phyloP scores from a whole-genome alignment of 306 rosid genomes.

The Sindora glabra region DNA sequence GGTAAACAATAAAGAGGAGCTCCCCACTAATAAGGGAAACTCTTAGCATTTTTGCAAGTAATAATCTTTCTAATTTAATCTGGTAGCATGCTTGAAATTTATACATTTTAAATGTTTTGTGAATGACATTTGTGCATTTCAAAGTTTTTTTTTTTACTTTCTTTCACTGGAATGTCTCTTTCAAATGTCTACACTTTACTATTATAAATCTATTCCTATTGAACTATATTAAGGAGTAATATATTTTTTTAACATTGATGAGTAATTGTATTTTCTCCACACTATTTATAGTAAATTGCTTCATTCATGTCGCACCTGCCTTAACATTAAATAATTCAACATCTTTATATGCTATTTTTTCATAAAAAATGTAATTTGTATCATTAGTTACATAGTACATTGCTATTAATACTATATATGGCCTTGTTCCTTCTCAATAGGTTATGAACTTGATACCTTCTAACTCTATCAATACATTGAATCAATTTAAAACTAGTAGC shows the following conservation, averaged over 20 bases:
- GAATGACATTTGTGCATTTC: neutral
- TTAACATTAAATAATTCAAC: neutral
- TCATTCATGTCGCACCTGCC: neutral
- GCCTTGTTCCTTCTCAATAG: slow-evolving; percentile 38
- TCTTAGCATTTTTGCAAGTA: slow-evolving; percentile 77
- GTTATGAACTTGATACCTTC: slow-evolving; percentile 92
- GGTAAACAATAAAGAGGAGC: slow-evolving; percentile 50
- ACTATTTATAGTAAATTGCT: neutral
- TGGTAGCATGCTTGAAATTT: neutral
- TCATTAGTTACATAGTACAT: neutral
- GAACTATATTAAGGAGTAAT: no score
- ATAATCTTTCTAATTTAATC: slow-evolving; percentile 33
- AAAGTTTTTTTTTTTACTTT: neutral
- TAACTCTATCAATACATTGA: slow-evolving; percentile 76
- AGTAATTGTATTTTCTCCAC: neutral
- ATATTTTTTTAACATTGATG: no score
- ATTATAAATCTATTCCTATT: neutral
- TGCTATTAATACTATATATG: slow-evolving; percentile 4
- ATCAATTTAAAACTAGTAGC: slow-evolving; percentile 62
- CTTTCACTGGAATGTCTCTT: neutral
- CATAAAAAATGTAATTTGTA: neutral
- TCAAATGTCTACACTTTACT: neutral
- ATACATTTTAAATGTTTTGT: neutral
- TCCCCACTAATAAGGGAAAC: slow-evolving; percentile 79
- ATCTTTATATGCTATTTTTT: neutral